phyloP scores from a whole-genome alignment of 805 yeast species.

The Myxozyma sirexii region DNA sequence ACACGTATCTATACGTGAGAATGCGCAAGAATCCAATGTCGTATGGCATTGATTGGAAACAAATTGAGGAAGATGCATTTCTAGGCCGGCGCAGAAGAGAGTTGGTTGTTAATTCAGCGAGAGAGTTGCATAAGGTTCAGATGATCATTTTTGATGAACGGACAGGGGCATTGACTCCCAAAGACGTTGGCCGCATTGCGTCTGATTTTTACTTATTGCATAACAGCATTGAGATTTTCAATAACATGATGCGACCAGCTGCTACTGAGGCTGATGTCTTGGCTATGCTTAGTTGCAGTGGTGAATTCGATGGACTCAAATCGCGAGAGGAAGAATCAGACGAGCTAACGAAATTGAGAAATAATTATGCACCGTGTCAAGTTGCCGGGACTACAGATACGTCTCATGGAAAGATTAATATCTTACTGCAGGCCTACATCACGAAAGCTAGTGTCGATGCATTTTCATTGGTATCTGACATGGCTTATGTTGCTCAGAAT shows the following conservation, averaged over 20 bases:
- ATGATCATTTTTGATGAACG: conserved; percentile 92
- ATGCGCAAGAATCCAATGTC: conserved; percentile 94
- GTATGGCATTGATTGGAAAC: conserved; percentile 89
- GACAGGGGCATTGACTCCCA: conserved; percentile 75
- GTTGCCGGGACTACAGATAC: conserved; percentile 75
- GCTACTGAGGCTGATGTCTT: conserved; percentile 93
- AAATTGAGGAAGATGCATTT: conserved; percentile 78
- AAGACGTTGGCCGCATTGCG: conserved; percentile 91
- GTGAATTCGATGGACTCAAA: conserved; percentile 89
- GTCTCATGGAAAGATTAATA: conserved; percentile 83
- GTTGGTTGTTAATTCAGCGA: conserved; percentile 78
- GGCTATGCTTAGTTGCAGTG: conserved; percentile 85
- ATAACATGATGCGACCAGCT: conserved; percentile 75
- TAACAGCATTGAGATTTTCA: conserved; percentile 86
- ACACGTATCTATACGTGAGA: conserved; percentile 89
- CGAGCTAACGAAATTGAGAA: conserved; percentile 65
- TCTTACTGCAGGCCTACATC: conserved; percentile 83
- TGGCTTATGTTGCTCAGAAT: conserved; percentile 93
- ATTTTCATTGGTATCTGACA: conserved; percentile 81
- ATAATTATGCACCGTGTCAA: conserved; percentile 66
- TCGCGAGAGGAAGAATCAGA: conserved; percentile 82
- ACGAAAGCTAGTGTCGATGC: conserved; percentile 74
- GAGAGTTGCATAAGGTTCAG: conserved; percentile 79
- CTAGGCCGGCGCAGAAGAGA: conserved; percentile 71
- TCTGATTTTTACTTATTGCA: conserved; percentile 88